phyloP scores from a whole-genome alignment of 805 yeast species.

The Yamadazyma kitorensis region DNA sequence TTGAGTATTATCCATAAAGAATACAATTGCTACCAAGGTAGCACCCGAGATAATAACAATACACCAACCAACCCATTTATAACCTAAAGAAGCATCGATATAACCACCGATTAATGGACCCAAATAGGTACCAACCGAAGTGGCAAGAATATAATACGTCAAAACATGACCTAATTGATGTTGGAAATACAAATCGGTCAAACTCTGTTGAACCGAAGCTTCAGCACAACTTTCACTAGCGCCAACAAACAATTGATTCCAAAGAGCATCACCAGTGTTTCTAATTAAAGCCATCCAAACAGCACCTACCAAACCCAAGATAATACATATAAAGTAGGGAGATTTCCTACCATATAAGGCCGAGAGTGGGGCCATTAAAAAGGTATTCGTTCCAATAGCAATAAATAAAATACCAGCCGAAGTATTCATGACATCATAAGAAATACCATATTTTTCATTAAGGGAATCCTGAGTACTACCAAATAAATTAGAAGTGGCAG shows the following conservation, averaged over 20 bases:
- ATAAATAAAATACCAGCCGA: conserved; percentile 49
- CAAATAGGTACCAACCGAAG: conserved; percentile 51
- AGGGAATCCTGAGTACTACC: conserved; percentile 47
- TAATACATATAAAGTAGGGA: conserved; percentile 39
- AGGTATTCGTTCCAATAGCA: conserved; percentile 42
- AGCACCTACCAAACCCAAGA: conserved; percentile 41
- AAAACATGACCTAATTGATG: conserved; percentile 49
- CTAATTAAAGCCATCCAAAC: conserved; percentile 41
- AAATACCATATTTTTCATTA: conserved; percentile 39
- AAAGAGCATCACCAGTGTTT: conserved; percentile 38
- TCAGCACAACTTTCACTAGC: conserved; percentile 41
- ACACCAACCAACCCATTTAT: conserved; percentile 54
- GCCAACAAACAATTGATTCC: conserved; percentile 46
- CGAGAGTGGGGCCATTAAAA: conserved; percentile 45
- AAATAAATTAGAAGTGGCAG: conserved; percentile 45
- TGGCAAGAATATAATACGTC: conserved; percentile 52
- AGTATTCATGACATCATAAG: conserved; percentile 46
- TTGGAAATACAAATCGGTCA: conserved; percentile 36
- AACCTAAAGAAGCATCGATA: conserved; percentile 47
- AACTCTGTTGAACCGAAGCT: conserved; percentile 40
- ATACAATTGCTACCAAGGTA: conserved; percentile 35
- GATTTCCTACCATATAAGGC: conserved; percentile 44
- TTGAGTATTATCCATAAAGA: conserved; percentile 56
- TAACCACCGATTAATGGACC: conserved; percentile 63
- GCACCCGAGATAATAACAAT: conserved; percentile 45